These are phyloP conservation scores for Conringia planisiliqua DNA, from an alignment of 345 rosid genomes.

Conservation along the genomic window DNA sequence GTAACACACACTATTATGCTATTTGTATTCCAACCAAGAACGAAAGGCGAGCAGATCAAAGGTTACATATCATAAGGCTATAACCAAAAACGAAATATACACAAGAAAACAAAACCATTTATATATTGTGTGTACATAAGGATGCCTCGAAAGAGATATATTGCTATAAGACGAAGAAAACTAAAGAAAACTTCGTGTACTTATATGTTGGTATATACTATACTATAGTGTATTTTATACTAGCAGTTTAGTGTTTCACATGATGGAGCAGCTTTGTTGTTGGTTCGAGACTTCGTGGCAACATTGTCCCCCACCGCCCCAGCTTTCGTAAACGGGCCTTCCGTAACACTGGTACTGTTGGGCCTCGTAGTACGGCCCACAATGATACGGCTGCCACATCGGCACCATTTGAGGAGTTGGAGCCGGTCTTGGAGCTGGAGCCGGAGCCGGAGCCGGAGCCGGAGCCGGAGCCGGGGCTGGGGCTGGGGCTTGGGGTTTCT, in stretches of 20 bases:
- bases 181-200: background rate
- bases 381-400: constrained; percentile 5
- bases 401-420: constrained; percentile 1
- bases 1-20: background rate
- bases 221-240: background rate
- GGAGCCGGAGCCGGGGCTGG: constrained; percentile 15
- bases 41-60: too few species aligned
- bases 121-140: background rate
- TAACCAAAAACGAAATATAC: background rate
- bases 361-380: constrained; percentile 37
- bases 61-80: background rate
- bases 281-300: constrained; percentile 34
- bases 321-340: constrained; percentile 50
- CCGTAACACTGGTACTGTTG: constrained; percentile 30
- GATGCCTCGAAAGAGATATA: background rate
- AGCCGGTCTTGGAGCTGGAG: background rate
- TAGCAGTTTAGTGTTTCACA: constrained; percentile 34
- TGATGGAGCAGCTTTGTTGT: constrained; percentile 39
- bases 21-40: background rate
- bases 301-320: constrained; percentile 38
- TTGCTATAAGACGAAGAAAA: background rate
- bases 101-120: background rate
- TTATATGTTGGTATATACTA: background rate
- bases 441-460: background rate
- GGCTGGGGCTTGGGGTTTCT: constrained; percentile 15